Evolutionary conservation across 2,329 filamentous ascomycete species (phyloP).

Genomic region (Chaetothyriales sp.): DNA sequence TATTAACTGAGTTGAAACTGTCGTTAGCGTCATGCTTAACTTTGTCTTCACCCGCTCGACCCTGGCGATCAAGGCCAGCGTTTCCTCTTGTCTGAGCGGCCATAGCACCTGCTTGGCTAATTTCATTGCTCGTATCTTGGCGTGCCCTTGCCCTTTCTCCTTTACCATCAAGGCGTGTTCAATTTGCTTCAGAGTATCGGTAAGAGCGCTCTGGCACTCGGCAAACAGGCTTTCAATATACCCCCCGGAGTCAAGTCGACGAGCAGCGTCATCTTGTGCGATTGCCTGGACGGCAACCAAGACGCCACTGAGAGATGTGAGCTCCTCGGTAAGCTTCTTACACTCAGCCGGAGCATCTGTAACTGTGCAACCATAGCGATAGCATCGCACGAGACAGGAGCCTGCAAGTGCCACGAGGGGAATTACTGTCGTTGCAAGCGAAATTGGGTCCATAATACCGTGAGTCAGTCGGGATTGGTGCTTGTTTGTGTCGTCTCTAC

Average conservation of each 20-base stretch:
- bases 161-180: constrained; percentile 1
- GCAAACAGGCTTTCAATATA: not conserved
- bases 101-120: constrained; percentile 7
- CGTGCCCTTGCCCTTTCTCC: not conserved
- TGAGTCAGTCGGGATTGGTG: too few relatives aligned
- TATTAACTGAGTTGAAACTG: constrained; percentile 6
- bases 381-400: constrained; percentile 7
- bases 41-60: constrained; percentile 10
- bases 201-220: too few relatives aligned
- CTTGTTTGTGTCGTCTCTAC: too few relatives aligned
- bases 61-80: constrained; percentile 3
- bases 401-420: constrained; percentile 13
- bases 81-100: constrained; percentile 8
- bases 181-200: too few relatives aligned
- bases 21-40: constrained; percentile 5
- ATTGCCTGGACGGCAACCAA: constrained; percentile 8
- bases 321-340: constrained; percentile 7
- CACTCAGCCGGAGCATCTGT: constrained; percentile 9
- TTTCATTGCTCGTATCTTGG: constrained; percentile 1
- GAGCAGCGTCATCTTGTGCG: constrained; percentile 2
- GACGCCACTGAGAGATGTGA: constrained; percentile 9
- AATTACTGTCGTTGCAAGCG: constrained; percentile 20
- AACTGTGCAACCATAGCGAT: constrained; percentile 11
- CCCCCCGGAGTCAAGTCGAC: constrained; percentile 1
- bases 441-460: constrained; percentile 20